Evolutionary conservation across 2,329 filamentous ascomycete species (phyloP).

Genomic region (Hypocreales sp.): DNA sequence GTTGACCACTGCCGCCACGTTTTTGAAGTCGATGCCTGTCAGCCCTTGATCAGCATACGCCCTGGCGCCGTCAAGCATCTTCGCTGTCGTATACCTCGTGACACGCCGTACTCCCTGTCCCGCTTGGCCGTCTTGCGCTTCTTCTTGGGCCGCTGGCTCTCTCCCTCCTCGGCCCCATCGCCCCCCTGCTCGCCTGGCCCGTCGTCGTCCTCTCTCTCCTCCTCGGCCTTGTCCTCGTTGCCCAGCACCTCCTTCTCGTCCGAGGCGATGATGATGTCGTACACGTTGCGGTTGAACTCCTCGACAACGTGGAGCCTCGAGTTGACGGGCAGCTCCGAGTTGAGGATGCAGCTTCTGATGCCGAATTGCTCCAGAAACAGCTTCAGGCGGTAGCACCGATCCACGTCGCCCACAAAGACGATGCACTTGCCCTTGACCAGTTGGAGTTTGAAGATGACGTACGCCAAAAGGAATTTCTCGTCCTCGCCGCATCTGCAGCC

Average conservation of each 20-base stretch:
- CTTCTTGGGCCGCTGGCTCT: slow-evolving; percentile 11
- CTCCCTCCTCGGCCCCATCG: slow-evolving; percentile 10
- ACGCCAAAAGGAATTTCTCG: slow-evolving; percentile 86
- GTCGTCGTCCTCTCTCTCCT: slow-evolving; percentile 26
- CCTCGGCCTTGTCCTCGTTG: slow-evolving; percentile 32
- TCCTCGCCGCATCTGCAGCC: slow-evolving; percentile 86
- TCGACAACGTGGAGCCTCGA: slow-evolving; percentile 88
- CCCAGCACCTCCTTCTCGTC: slow-evolving; percentile 81
- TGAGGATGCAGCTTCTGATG: slow-evolving; percentile 82
- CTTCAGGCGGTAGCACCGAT: slow-evolving; percentile 80
- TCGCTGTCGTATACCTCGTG: no score
- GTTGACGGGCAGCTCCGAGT: slow-evolving; percentile 88
- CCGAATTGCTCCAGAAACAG: slow-evolving; percentile 95
- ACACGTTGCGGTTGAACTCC: slow-evolving; percentile 92
- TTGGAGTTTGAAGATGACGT: slow-evolving; percentile 90
- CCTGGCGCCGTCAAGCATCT: no score
- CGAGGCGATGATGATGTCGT: slow-evolving; percentile 94
- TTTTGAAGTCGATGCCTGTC: slow-evolving; percentile 73
- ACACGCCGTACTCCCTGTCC: slow-evolving; percentile 88
- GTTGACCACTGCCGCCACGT: slow-evolving; percentile 88
- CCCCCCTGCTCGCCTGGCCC: slow-evolving; percentile 21
- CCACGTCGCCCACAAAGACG: slow-evolving; percentile 64
- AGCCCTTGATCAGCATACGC: no score
- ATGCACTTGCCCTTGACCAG: slow-evolving; percentile 82
- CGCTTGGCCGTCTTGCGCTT: slow-evolving; percentile 36